Evolutionary conservation across 768 basidiomycete genomes (phyloP), one percentile per base, ranked within the genome.

Genomic region (Xerocomus brunneocitrinus): DNA sequence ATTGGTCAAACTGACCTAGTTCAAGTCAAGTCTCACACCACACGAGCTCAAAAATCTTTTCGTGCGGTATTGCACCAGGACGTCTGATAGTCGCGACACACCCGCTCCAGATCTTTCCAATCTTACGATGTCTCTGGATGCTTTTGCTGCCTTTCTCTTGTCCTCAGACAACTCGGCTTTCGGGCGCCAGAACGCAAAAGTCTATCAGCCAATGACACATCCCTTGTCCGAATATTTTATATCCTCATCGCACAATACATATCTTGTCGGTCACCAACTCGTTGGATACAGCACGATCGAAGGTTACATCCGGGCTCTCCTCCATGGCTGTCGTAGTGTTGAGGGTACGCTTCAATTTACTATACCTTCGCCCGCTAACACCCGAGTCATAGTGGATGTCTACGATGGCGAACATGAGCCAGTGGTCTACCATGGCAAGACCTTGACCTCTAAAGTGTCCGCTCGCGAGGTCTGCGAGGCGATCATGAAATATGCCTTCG

Each of bases 231-330:
- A 98, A 53, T 98, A 98, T 66, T 91, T 77, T 63, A 81, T 95
- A 63, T 92, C 89, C 4, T 85, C 89, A 10, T 92, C 89, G 8
- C 95, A 98, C 66, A 98, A 98, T 59, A 94, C 91, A 0, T 94
- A 94, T 63, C 82, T 95, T 8, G 82, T 91, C 16, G 92, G 92
- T 0, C 79, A 89, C 63, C 92, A 95, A 62, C 78, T 92, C 4
- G 78, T 94, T 39, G 95, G 95, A 5, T 83, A 86, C 30, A 92
- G 89, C 56, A 94, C 94, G 0, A 82, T 91, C 27, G 95, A 97
- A 63, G 83, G 95, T 0, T 98, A 98, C 66, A 93, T 98, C 52
- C 78, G 95, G 0, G 94, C 94, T 1, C 73, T 98, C 38, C 75
- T 97, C 39, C 89, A 89, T 47, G 83, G 91, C 34, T 95, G 94